Evolutionary conservation across 73 alveolate genomes (phyloP).

Genomic region (Paramecium pentaurelia): DNA sequence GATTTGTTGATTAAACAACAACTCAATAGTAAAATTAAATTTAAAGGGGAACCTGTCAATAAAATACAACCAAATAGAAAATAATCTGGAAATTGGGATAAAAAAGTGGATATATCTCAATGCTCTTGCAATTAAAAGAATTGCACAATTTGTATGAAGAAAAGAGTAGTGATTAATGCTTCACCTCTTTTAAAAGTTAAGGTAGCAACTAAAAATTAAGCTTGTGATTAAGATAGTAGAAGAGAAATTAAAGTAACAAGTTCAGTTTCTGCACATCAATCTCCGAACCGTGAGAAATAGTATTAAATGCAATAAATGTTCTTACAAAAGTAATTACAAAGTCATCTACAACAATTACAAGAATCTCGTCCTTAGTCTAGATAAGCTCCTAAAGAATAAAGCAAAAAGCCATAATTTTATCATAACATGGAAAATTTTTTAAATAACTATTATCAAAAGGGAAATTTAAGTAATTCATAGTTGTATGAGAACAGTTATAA

Average conservation of each 20-base stretch:
- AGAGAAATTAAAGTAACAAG: conserved; percentile 42
- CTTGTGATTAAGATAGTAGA: conserved; percentile 23
- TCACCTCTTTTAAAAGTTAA: conserved; percentile 24
- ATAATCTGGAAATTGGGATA: conserved; percentile 50
- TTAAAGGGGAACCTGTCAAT: conserved; percentile 37
- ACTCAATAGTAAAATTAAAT: conserved; percentile 8
- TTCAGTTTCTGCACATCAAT: conserved; percentile 36
- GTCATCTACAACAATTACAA: background rate
- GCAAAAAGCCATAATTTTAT: conserved; percentile 32
- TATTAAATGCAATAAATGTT: conserved; percentile 48
- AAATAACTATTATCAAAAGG: conserved; percentile 19
- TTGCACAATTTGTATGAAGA: background rate
- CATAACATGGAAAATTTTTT: conserved; percentile 31
- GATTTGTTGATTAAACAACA: conserved; percentile 26
- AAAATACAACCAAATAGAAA: background rate
- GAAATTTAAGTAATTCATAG: conserved; percentile 13
- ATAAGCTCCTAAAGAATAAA: background rate
- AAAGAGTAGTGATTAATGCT: conserved; percentile 18
- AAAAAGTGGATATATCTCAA: conserved; percentile 34
- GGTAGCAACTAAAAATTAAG: background rate
- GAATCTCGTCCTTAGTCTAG: conserved; percentile 22
- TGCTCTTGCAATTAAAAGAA: conserved; percentile 42
- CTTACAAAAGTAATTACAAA: background rate
- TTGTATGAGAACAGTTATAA: conserved; percentile 38
- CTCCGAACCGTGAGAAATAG: conserved; percentile 37